phyloP scores from a whole-genome alignment of 116 monocot genomes.

The Iris pallida region DNA sequence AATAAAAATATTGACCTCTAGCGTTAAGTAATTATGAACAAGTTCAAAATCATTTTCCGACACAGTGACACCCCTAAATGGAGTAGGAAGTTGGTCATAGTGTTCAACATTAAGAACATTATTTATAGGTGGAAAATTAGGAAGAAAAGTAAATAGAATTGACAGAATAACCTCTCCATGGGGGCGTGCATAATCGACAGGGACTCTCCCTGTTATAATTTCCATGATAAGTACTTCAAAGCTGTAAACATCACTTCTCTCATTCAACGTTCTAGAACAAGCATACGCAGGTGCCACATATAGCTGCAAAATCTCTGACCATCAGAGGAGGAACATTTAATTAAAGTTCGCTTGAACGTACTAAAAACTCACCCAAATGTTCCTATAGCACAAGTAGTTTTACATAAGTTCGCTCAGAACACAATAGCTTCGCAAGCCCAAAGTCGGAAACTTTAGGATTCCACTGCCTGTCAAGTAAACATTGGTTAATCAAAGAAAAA shows the following conservation, averaged over 20 bases:
- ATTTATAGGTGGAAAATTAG: background rate
- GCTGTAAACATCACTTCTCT: constrained; percentile 64
- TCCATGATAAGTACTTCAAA: constrained; percentile 69
- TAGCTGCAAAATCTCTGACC: constrained; percentile 26
- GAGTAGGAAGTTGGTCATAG: too few species aligned
- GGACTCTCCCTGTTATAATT: constrained; percentile 47
- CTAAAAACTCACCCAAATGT: constrained; percentile 54
- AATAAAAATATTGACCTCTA: too few species aligned
- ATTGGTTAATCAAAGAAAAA: too few species aligned
- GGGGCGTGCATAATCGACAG: constrained; percentile 44
- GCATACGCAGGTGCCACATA: constrained; percentile 73
- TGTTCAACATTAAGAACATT: background rate
- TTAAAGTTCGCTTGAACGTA: background rate
- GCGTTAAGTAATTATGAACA: too few species aligned
- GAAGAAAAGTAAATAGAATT: background rate
- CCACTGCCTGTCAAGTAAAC: constrained; percentile 37
- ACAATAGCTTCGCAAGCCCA: constrained; percentile 54
- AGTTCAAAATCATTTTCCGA: too few species aligned
- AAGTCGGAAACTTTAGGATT: constrained; percentile 64
- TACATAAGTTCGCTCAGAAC: constrained; percentile 43
- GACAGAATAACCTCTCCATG: constrained; percentile 9
- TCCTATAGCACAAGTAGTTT: constrained; percentile 73
- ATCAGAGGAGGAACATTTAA: background rate
- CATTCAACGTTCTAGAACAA: constrained; percentile 60
- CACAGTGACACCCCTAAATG: too few species aligned